A percentile compares a stretch with the other conserved stretches of the same genome.
Conservation (phyloP, 1,284 basidiomycete species). For the Papiliotrema flavescens region DNA sequence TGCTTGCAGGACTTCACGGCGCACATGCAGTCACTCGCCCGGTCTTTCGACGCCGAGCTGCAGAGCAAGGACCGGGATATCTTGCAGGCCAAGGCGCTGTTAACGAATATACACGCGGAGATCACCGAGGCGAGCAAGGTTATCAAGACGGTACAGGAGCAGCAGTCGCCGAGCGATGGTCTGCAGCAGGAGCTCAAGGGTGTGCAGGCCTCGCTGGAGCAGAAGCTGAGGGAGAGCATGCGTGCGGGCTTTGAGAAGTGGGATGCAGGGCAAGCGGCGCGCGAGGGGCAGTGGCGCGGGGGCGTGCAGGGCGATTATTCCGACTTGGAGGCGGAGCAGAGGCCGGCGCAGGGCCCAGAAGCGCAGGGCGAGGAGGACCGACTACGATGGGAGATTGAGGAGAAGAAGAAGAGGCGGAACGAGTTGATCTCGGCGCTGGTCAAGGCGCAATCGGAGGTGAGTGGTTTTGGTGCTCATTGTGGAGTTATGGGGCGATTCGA, state of each 20-base stretch:
- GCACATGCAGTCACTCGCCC: conserved; percentile 83
- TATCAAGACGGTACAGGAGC: conserved; percentile 64
- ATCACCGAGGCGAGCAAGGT: conserved; percentile 81
- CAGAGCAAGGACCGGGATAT: conserved; percentile 88
- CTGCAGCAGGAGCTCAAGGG: conserved; percentile 60
- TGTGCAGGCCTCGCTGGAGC: conserved; percentile 64
- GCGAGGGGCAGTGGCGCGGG: conserved; percentile 57
- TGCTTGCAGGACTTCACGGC: conserved; percentile 78
- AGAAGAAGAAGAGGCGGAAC: conserved; percentile 64
- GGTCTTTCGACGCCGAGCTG: conserved; percentile 91
- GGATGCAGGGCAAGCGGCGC: conserved; percentile 75
- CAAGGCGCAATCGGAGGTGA: conserved; percentile 73
- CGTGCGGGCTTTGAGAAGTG: conserved; percentile 87
- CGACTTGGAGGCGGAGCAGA: conserved; percentile 41
- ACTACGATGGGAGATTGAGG: conserved; percentile 62
- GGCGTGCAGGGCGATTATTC: conserved; percentile 35
- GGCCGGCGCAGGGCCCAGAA: conserved; percentile 48
- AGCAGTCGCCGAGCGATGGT: conserved; percentile 63
- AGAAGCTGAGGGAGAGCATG: conserved; percentile 75
- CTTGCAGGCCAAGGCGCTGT: conserved; percentile 80
- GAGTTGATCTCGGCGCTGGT: conserved; percentile 70
- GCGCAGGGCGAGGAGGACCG: conserved; percentile 55
- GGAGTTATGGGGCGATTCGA: not conserved
- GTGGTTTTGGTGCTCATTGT: conserved; percentile 8
- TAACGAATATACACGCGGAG: conserved; percentile 85